Percentiles rank a stretch among this genome's conserved stretches.
Evolutionary conservation across 768 basidiomycete genomes (phyloP).

Genomic region (Plicaturopsis crispa): DNA sequence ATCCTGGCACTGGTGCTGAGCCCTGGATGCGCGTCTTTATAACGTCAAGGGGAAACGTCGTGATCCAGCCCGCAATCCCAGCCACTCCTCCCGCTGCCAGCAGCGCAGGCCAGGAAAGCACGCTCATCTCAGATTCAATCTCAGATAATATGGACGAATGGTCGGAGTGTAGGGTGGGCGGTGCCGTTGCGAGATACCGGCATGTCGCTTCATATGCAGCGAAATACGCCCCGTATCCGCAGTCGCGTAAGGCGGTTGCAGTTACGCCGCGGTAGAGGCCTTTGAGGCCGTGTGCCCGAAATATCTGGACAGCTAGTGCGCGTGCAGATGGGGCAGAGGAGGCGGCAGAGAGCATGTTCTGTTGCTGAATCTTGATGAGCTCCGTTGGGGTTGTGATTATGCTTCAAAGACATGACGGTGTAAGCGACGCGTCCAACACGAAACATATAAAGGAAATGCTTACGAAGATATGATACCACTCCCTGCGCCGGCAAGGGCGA

Average conservation of each 20-base stretch:
- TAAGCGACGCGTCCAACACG: neutral
- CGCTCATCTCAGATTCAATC: slow-evolving; percentile 27
- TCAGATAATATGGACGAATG: slow-evolving; percentile 32
- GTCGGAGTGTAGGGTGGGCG: slow-evolving; percentile 12
- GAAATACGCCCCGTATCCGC: slow-evolving; percentile 85
- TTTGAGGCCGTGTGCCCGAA: slow-evolving; percentile 44
- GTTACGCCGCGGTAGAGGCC: slow-evolving; percentile 75
- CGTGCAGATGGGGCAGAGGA: slow-evolving; percentile 35
- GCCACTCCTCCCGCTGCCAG: slow-evolving; percentile 72
- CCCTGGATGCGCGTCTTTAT: slow-evolving; percentile 87
- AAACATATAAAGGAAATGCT: slow-evolving; percentile 21
- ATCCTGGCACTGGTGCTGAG: slow-evolving; percentile 7
- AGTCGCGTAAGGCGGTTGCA: slow-evolving; percentile 69
- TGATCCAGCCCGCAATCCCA: slow-evolving; percentile 69
- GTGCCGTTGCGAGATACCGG: slow-evolving; percentile 33
- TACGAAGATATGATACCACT: slow-evolving; percentile 78
- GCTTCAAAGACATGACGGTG: slow-evolving; percentile 24
- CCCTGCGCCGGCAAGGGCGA: slow-evolving; percentile 71
- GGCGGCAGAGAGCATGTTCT: slow-evolving; percentile 34
- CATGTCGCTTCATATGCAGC: slow-evolving; percentile 62
- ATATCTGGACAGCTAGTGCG: slow-evolving; percentile 48
- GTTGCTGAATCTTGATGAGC: slow-evolving; percentile 82
- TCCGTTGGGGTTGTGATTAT: slow-evolving; percentile 79
- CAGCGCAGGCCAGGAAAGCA: slow-evolving; percentile 44
- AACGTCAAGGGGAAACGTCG: slow-evolving; percentile 84